Evolutionary conservation across 129 eudicot genomes (phyloP), one percentile per base, ranked within the genome.

Genomic region (Flaveria robusta): DNA sequence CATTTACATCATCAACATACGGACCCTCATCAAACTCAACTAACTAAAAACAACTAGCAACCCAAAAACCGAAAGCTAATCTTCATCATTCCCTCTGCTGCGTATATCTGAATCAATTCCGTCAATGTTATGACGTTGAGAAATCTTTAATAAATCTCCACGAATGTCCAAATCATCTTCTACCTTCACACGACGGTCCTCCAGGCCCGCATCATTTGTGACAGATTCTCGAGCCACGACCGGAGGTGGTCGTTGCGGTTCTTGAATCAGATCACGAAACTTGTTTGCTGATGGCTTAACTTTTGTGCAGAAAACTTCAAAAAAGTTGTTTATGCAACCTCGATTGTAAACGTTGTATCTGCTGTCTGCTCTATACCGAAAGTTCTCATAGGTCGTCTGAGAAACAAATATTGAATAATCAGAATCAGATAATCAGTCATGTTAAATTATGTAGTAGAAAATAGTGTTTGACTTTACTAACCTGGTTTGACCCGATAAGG

Each of bases 371-470:
- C 94, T 86, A 79, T 91, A 87, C 3, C 99, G 92, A 77, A 94
- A 91, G 83, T 94, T 94, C 74, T 94, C 99, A 19, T 91, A 94
- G 14, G 99, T 94, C 2, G 97, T 94, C 99, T 94, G 89, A 34
- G 70, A 51, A 20, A 41, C 18, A 58, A 19, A 19, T 46, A 26
- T 62, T 62, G 29, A 15, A 62, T 1, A 37, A 24, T 22, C 66
- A 41, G 20, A 37, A 5, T 12, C 3, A 1, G 15, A 37, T 34
- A 20, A 62, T 62, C 18, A 3, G 67, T 26, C 39, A 34, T 34
- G 49, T 22, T 54, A 18, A 54, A 18, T 6, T 52, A 22, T 56
- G 31, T 56, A 58, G 65, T 34, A 22, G 34, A 12, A 4, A 23
- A 59, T 59, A 24, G 39, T 26, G 41, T 59, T 56, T 27, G 23